Conservation (phyloP, 192 early-diverging fungal genomes). For the Entomortierella chlamydospora region DNA sequence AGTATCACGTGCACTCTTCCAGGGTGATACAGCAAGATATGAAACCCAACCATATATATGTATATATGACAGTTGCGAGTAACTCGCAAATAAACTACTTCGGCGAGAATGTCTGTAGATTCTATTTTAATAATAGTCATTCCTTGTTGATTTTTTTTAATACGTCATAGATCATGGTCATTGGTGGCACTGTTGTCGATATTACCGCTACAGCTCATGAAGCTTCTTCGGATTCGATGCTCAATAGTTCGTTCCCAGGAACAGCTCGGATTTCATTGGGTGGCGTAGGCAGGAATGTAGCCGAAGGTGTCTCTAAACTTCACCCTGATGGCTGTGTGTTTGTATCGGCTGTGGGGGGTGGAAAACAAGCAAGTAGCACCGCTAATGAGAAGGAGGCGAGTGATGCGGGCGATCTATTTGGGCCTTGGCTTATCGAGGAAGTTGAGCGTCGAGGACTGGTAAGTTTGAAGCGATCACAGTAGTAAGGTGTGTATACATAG, state of each 20-base stretch:
- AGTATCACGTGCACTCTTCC: too few relatives aligned
- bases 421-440: constrained; percentile 62
- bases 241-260: constrained; percentile 82
- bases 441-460: constrained; percentile 71
- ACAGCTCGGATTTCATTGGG: constrained; percentile 73
- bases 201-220: constrained; percentile 70
- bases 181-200: constrained; percentile 92
- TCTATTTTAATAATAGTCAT: background rate
- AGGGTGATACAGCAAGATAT: too few relatives aligned
- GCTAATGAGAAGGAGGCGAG: background rate
- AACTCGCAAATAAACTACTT: too few relatives aligned
- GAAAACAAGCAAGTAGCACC: background rate
- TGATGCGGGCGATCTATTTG: constrained; percentile 70
- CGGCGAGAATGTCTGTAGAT: too few relatives aligned
- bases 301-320: constrained; percentile 78
- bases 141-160: background rate
- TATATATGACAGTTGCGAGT: too few relatives aligned
- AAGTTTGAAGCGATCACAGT: too few relatives aligned
- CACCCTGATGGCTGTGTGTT: constrained; percentile 72
- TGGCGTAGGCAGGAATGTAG: constrained; percentile 95
- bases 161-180: constrained; percentile 71
- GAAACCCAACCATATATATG: too few relatives aligned
- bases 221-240: constrained; percentile 17
- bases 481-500: too few relatives aligned
- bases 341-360: constrained; percentile 72